These are phyloP conservation scores for Epichloe hybrida DNA, from an alignment of 2,329 filamentous ascomycete species.

Conservation along the genomic window DNA sequence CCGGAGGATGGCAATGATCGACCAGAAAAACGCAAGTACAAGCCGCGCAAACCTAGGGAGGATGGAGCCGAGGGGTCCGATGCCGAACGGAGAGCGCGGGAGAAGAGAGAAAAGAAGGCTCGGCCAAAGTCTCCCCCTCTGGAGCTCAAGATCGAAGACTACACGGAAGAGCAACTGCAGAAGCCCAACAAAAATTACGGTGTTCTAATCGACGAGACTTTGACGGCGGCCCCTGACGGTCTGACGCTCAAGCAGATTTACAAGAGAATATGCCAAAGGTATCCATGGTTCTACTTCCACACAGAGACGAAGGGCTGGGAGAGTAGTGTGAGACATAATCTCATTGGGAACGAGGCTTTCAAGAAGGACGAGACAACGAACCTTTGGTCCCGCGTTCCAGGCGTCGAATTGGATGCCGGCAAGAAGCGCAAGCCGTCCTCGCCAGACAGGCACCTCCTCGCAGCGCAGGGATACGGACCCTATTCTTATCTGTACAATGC, in stretches of 20 bases:
- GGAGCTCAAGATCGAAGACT: slow-evolving; percentile 40
- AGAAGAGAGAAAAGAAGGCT: slow-evolving; percentile 47
- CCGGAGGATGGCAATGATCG: slow-evolving; percentile 41
- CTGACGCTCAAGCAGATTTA: slow-evolving; percentile 49
- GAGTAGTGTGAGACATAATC: slow-evolving; percentile 50
- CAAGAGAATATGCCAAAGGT: slow-evolving; percentile 44
- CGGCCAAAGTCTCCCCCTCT: slow-evolving; percentile 49
- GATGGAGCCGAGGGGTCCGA: slow-evolving; percentile 42
- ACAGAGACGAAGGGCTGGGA: slow-evolving; percentile 53
- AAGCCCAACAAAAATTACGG: slow-evolving; percentile 52
- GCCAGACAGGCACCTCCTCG: slow-evolving; percentile 31
- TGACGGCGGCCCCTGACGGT: slow-evolving; percentile 39
- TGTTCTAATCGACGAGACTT: slow-evolving; percentile 45
- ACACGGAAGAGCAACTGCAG: slow-evolving; percentile 42
- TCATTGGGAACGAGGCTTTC: slow-evolving; percentile 49
- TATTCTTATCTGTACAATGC: slow-evolving; percentile 22
- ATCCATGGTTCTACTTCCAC: slow-evolving; percentile 46
- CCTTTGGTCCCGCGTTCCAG: slow-evolving; percentile 43
- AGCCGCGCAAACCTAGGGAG: slow-evolving; percentile 45
- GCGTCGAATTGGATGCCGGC: slow-evolving; percentile 44
- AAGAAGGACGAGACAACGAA: slow-evolving; percentile 42
- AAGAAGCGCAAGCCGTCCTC: slow-evolving; percentile 45
- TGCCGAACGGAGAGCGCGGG: slow-evolving; percentile 39
- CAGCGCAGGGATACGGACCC: slow-evolving; percentile 24
- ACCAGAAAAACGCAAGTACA: slow-evolving; percentile 53